Percentiles rank a stretch among this genome's conserved stretches.
phyloP scores from a whole-genome alignment of 441 rosid genomes.

The Pelargonium hybrid region DNA sequence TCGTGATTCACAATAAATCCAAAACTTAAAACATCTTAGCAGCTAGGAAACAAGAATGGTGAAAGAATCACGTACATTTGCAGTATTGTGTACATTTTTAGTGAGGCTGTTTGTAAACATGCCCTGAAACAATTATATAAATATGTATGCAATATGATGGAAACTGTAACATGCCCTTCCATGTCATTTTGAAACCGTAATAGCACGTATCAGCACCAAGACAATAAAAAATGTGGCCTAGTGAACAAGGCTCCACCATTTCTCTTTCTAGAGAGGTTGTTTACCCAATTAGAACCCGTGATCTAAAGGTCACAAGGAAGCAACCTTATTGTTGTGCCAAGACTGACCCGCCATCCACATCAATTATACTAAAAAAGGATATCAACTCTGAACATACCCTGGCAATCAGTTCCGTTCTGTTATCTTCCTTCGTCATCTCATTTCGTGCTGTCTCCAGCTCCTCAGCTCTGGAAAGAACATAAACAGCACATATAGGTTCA shows the following conservation, averaged over 20 bases:
- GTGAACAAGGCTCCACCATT: too few species aligned
- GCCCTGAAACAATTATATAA: too few species aligned
- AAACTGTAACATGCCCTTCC: background rate
- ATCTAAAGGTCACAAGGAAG: background rate
- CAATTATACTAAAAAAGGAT: conserved; percentile 3
- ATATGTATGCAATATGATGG: too few species aligned
- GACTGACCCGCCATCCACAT: too few species aligned
- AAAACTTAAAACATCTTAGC: too few species aligned
- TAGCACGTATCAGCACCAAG: too few species aligned
- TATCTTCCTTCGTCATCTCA: conserved; percentile 68
- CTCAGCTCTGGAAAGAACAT: conserved; percentile 42
- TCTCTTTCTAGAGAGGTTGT: too few species aligned
- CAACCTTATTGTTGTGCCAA: background rate
- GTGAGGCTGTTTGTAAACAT: too few species aligned
- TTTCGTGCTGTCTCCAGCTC: conserved; percentile 65
- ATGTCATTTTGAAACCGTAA: background rate
- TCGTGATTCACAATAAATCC: background rate
- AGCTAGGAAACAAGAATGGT: too few species aligned
- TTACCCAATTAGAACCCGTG: background rate
- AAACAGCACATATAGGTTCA: conserved; percentile 2
- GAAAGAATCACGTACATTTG: too few species aligned
- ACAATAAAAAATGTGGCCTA: background rate
- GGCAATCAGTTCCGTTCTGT: conserved; percentile 48
- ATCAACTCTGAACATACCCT: conserved; percentile 27
- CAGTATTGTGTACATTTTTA: too few species aligned